phyloP scores from a whole-genome alignment of 2,329 filamentous ascomycete genomes.

The Pseudogymnoascus sp. region DNA sequence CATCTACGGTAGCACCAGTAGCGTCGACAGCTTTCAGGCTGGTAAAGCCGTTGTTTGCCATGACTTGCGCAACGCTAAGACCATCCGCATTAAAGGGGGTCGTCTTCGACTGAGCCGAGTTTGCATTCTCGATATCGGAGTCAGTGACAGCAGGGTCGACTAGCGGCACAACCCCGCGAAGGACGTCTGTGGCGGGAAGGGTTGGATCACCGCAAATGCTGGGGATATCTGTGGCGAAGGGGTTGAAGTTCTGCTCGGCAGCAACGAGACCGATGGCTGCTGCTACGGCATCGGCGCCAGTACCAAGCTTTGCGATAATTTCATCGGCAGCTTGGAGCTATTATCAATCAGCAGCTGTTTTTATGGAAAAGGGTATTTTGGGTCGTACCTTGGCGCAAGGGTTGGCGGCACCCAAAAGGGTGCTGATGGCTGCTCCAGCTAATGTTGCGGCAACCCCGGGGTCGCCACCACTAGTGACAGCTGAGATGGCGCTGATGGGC shows the following conservation, averaged over 20 bases:
- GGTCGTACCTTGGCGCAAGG: constrained; percentile 52
- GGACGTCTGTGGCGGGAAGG: constrained; percentile 51
- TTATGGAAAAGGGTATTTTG: constrained; percentile 6
- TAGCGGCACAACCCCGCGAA: constrained; percentile 59
- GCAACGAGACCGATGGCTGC: constrained; percentile 57
- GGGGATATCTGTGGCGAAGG: constrained; percentile 50
- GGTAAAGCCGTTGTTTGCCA: constrained; percentile 53
- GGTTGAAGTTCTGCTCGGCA: constrained; percentile 69
- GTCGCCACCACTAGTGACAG: constrained; percentile 46
- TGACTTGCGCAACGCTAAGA: constrained; percentile 58
- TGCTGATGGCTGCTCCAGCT: constrained; percentile 52
- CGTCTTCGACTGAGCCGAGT: constrained; percentile 44
- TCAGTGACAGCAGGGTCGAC: constrained; percentile 57
- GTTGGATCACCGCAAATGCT: constrained; percentile 56
- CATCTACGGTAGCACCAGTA: constrained; percentile 30
- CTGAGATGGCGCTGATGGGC: constrained; percentile 46
- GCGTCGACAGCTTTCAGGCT: constrained; percentile 45
- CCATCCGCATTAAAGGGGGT: constrained; percentile 52
- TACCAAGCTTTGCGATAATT: constrained; percentile 55
- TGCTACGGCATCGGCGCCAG: constrained; percentile 49
- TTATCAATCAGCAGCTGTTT: constrained; percentile 15
- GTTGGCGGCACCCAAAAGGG: constrained; percentile 57
- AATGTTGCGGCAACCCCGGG: constrained; percentile 57
- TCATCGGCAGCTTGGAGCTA: constrained; percentile 56
- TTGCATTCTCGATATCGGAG: constrained; percentile 51